A percentile compares a stretch with the other conserved stretches of the same genome.
These are phyloP conservation scores for Cutaneotrichosporon sp. DNA, from an alignment of 1,284 basidiomycete species.

Conservation along the genomic window DNA sequence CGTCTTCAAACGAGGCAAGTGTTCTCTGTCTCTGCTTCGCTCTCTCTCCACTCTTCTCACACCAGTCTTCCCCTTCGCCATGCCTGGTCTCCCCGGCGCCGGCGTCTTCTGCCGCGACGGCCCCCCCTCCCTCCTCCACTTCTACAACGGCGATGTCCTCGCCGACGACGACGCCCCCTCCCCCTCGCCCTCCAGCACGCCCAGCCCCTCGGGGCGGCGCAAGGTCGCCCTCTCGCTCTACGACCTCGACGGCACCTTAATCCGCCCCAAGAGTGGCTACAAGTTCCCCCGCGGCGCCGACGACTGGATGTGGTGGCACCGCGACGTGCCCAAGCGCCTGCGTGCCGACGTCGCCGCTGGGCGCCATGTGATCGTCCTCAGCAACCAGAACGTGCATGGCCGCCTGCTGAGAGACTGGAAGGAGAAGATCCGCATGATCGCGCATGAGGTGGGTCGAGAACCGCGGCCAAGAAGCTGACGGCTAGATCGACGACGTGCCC, in stretches of 20 bases:
- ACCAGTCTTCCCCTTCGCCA: neutral
- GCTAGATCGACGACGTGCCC: conserved; percentile 59
- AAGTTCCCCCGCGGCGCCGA: conserved; percentile 56
- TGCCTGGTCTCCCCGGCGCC: neutral
- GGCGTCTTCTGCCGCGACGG: conserved; percentile 4
- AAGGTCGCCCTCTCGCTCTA: conserved; percentile 69
- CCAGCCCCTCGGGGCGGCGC: no score
- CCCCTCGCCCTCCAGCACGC: no score
- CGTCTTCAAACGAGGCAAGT: neutral
- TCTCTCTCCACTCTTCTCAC: neutral
- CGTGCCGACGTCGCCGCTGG: conserved; percentile 64
- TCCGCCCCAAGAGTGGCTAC: conserved; percentile 62
- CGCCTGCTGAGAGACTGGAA: conserved; percentile 64
- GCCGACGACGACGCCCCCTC: neutral
- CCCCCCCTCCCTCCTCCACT: conserved; percentile 5
- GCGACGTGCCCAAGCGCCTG: conserved; percentile 64
- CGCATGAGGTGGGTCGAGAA: conserved; percentile 61
- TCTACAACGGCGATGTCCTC: conserved; percentile 6
- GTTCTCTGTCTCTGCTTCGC: no score
- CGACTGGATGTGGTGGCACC: conserved; percentile 78
- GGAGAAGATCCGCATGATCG: conserved; percentile 69
- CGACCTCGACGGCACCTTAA: conserved; percentile 85
- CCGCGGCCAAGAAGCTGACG: neutral
- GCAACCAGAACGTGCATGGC: conserved; percentile 67
- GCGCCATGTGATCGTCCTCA: conserved; percentile 76